Evolutionary conservation across 2,329 filamentous ascomycete genomes (phyloP), one percentile per base, ranked within the genome.

Genomic region (Talaromyces albobiverticillius): DNA sequence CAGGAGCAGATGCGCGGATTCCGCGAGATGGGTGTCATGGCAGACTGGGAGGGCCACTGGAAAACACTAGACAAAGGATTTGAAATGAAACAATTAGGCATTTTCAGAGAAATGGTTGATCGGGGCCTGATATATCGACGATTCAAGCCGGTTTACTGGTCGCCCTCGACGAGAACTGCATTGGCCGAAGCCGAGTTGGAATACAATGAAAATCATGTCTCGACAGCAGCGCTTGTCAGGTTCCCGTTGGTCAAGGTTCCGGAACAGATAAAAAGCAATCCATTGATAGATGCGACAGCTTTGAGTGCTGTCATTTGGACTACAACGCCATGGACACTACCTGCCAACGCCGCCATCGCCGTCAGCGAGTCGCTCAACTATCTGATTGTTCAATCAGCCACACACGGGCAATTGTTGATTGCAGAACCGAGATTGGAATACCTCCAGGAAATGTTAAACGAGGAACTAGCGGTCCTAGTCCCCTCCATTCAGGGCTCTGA

Each of bases 281-380:
- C 69, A 2, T 60, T 66, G 23, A 62, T 77, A 3, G 68, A 82
- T 20, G 60, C 71, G 5, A 78, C 79, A 3, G 73, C 77, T 4
- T 66, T 96, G 10, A 87, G 81, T 67, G 90, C 88, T n/a, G 81
- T 94, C n/a, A 89, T 97, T 49, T 99, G 94, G 94, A 99, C 94
- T 2, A 99, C 94, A 0, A 99, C 94, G 0, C 94, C 94, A 0
- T 99, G 94, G 94, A 99, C 94, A 0, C 77, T 99, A 4, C 93
- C 94, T 0, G 92, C 93, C 2, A 99, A 99, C 68, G 85, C 84
- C 66, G 92, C 90, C 0, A 91, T 99, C 67, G 92, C 90, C 2
- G 81, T 97, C 32, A 85, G 90, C 62, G 76, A 82, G 6, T 84
- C 89, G 36, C 73, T 97, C 57, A 76, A 84, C 41, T 99, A 97